Percentiles rank a stretch among this genome's conserved stretches.
These are phyloP conservation scores for Russula emetica DNA, from an alignment of 768 basidiomycete genomes.

Conservation along the genomic window DNA sequence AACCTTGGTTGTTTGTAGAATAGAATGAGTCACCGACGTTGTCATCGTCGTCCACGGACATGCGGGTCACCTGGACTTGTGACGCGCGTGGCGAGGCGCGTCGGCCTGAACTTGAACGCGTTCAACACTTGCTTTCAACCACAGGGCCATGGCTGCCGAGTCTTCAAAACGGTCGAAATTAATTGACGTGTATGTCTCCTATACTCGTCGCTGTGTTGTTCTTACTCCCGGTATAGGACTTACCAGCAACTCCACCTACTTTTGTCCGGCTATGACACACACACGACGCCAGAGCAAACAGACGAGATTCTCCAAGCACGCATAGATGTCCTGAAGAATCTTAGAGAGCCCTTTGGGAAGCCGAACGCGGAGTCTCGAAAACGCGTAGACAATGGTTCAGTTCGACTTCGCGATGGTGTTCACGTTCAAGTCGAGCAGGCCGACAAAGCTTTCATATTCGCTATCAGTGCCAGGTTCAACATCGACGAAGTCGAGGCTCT, in stretches of 20 bases:
- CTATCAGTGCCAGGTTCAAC: constrained; percentile 66
- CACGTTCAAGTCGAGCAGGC: constrained; percentile 58
- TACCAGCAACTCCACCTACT: constrained; percentile 59
- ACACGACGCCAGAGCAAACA: constrained; percentile 54
- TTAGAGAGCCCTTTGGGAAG: constrained; percentile 62
- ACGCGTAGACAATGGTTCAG: constrained; percentile 60
- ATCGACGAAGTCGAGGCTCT: constrained; percentile 79
- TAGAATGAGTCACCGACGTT: not conserved
- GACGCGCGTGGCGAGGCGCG: constrained; percentile 19
- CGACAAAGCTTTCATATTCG: constrained; percentile 64
- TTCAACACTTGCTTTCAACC: constrained; percentile 6
- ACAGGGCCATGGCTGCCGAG: constrained; percentile 39
- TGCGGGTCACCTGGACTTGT: not conserved
- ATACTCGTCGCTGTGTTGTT: no score
- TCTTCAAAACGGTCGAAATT: constrained; percentile 62
- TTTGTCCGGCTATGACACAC: constrained; percentile 57
- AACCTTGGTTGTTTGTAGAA: not conserved
- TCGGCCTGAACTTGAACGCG: not conserved
- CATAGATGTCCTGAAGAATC: constrained; percentile 49
- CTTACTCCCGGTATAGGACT: constrained; percentile 42
- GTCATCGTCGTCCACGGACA: not conserved
- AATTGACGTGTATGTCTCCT: constrained; percentile 59
- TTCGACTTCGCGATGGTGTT: constrained; percentile 65
- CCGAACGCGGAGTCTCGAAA: constrained; percentile 65
- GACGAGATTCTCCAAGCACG: constrained; percentile 56